Evolutionary conservation across 2,329 filamentous ascomycete species (phyloP), one percentile per base, ranked within the genome.

Genomic region (Xylaria arbuscula): DNA sequence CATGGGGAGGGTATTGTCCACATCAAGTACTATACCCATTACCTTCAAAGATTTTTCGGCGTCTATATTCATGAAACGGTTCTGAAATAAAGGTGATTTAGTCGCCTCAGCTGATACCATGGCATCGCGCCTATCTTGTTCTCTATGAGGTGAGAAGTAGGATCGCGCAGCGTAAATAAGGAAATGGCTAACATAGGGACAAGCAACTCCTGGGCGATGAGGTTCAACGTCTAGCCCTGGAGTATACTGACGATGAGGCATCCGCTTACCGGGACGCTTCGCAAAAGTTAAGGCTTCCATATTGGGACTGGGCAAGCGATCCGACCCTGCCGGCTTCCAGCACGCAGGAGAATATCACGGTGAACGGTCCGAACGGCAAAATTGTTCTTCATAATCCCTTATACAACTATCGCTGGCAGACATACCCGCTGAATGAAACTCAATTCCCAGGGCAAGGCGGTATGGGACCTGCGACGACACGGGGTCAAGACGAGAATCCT

Each of bases 111-210:
- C 86, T 88, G 70, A 73, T 83, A 7, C 77, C 83, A 19, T 89
- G 86, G 87, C 87, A 90, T 75, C 84, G 87, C 6, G 83, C 86
- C 3, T 89, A 86, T 67, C 73, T 88, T 50, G 78, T 83, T 8
- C 79, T 89, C 6, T 88, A 81, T 64, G 87, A 89, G 81, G 85
- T 86, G 76, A 11, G 77, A n/a, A 47, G 56, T n/a, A 47, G 15
- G 10, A 55, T 13, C 8, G 28, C 9, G 6, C n/a, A 38, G 17
- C 24, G 2, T 11, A 2, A n/a, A 22, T 45, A n/a, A 67, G 22
- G 9, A 34, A 2, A 28, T 36, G 10, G 47, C 73, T 77, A 19
- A 73, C 28, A 5, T 34, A 11, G 24, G 2, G 10, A 32, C n/a
- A 66, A 87, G 86, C 87, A 89, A 84, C 74, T 80, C 15, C 78